phyloP scores from a whole-genome alignment of 1,139 yeast genomes.

The Taiozyma sp. region DNA sequence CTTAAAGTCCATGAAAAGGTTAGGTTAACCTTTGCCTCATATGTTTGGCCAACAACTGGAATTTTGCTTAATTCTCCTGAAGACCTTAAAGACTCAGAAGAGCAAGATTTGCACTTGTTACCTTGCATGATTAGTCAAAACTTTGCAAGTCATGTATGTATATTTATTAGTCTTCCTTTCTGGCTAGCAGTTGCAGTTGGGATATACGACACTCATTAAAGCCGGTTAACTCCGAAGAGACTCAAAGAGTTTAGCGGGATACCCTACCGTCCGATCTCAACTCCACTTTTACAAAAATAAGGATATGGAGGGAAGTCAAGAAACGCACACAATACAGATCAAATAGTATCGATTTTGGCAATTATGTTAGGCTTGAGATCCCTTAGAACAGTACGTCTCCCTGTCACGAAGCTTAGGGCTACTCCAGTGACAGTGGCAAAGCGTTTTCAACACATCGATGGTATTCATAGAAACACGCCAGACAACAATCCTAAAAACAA shows the following conservation, averaged over 20 bases:
- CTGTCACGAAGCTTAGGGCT: not conserved
- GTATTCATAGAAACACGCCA: slow-evolving; percentile 67
- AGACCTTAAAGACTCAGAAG: no score
- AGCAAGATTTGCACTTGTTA: no score
- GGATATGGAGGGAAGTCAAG: not conserved
- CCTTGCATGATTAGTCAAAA: no score
- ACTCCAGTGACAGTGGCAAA: not conserved
- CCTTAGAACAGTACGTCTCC: not conserved
- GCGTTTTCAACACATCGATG: slow-evolving; percentile 21
- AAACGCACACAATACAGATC: not conserved
- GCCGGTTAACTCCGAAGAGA: no score
- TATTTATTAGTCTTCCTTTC: no score
- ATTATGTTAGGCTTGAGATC: not conserved
- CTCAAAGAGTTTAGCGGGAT: not conserved
- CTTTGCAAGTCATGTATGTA: no score
- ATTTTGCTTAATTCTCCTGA: no score
- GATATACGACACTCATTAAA: no score
- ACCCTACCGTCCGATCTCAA: not conserved
- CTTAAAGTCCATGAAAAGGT: no score
- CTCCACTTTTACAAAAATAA: not conserved
- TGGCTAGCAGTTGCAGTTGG: no score
- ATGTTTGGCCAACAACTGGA: no score
- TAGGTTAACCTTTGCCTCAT: no score
- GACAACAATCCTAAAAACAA: slow-evolving; percentile 64
- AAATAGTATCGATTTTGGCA: not conserved